Conservation (phyloP, 345 rosid species). For the Rhodamnia rubescens region DNA sequence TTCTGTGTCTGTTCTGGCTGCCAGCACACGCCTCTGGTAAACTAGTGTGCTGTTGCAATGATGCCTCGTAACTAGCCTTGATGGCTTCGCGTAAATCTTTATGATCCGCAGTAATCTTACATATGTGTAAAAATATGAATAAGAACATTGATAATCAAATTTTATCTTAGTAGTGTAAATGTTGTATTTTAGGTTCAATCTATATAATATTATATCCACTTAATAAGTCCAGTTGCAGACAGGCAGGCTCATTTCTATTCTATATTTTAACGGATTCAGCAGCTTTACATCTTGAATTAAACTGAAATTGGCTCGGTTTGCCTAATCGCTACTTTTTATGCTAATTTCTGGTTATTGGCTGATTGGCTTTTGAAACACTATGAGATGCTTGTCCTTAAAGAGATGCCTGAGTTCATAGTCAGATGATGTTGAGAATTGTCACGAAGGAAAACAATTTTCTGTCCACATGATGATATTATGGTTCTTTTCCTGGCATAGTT, state of each 20-base stretch:
- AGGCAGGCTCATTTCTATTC: not conserved
- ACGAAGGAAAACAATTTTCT: not conserved
- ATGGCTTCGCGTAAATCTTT: not conserved
- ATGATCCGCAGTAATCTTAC: not conserved
- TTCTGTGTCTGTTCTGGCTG: not conserved
- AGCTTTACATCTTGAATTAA: not conserved
- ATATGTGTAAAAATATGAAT: not conserved
- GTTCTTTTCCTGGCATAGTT: not conserved
- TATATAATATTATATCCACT: not conserved
- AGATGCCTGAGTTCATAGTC: not conserved
- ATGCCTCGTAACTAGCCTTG: not conserved
- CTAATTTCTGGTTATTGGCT: not conserved
- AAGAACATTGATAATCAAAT: not conserved
- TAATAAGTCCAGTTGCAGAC: not conserved
- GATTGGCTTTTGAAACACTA: not conserved
- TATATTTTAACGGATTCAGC: not conserved
- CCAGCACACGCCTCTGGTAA: not conserved
- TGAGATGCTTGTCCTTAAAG: not conserved
- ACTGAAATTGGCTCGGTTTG: not conserved
- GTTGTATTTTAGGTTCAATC: not conserved
- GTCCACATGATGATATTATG: not conserved
- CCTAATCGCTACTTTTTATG: not conserved
- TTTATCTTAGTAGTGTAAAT: not conserved
- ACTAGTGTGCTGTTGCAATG: not conserved
- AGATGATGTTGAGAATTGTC: not conserved